phyloP scores from a whole-genome alignment of 352 stramenopile genomes.

The Saprolegnia parasitica region DNA sequence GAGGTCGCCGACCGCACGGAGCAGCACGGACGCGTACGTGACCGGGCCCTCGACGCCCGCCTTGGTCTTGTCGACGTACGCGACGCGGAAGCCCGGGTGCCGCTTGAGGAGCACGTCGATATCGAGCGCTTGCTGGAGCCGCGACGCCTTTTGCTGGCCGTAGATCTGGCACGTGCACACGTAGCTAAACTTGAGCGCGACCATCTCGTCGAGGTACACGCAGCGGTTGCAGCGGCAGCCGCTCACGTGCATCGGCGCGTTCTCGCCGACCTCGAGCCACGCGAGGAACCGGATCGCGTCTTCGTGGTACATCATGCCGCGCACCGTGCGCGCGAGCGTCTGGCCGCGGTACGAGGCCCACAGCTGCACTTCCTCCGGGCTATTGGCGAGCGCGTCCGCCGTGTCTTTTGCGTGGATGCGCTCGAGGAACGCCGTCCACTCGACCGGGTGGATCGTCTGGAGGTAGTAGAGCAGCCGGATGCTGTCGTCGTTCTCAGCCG shows the following conservation, averaged over 20 bases:
- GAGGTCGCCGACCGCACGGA: conserved; percentile 78
- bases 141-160: conserved; percentile 47
- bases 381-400: conserved; percentile 74
- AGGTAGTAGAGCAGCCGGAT: conserved; percentile 92
- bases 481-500: conserved; percentile 82
- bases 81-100: conserved; percentile 92
- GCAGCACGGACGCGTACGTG: conserved; percentile 70
- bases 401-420: conserved; percentile 68
- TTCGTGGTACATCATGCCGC: conserved; percentile 89
- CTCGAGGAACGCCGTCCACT: conserved; percentile 86
- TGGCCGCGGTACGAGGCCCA: conserved; percentile 86
- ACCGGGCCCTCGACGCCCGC: conserved; percentile 10
- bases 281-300: conserved; percentile 85
- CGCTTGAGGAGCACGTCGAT: conserved; percentile 97
- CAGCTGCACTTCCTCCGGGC: conserved; percentile 73
- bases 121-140: conserved; percentile 51
- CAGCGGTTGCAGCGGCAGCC: conserved; percentile 28
- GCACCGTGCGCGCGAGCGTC: conserved; percentile 78
- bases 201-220: conserved; percentile 73
- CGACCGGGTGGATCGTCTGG: conserved; percentile 81
- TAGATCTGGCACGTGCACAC: conserved; percentile 89
- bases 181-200: conserved; percentile 84
- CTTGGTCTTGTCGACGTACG: conserved; percentile 76
- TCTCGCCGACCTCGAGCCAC: conserved; percentile 77
- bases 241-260: conserved; percentile 22